Conservation (phyloP, 78 protist genomes). For the Dictyostelium discoideum region DNA sequence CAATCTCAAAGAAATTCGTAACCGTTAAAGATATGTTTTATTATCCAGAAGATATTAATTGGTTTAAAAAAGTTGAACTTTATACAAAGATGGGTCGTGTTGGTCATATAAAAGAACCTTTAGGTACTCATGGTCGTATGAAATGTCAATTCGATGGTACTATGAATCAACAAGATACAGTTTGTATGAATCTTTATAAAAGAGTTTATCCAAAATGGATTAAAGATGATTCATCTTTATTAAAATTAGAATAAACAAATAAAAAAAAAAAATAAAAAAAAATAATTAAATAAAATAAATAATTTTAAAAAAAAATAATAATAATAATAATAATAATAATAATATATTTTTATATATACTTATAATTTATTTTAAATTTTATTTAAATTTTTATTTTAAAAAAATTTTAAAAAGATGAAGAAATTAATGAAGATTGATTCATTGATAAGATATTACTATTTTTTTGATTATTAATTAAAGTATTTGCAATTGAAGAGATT, state of each 20-base stretch:
- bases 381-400: too few species aligned
- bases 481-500: neutral
- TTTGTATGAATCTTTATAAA: conserved; percentile 97
- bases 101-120: conserved; percentile 95
- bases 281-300: neutral
- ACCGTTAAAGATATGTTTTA: conserved; percentile 97
- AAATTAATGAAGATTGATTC: neutral
- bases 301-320: neutral
- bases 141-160: conserved; percentile 91
- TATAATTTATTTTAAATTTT: too few species aligned
- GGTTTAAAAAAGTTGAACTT: conserved; percentile 98
- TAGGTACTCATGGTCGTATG: conserved; percentile 92
- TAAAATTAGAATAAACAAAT: conserved; percentile 2
- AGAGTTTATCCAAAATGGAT: conserved; percentile 97
- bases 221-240: conserved; percentile 11
- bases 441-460: neutral
- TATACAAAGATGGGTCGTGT: conserved; percentile 95
- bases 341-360: too few species aligned
- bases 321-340: too few species aligned
- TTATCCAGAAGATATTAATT: conserved; percentile 95
- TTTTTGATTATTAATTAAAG: neutral
- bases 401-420: neutral
- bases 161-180: conserved; percentile 92
- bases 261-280: neutral
- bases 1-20: conserved; percentile 86